A percentile compares a stretch with the other conserved stretches of the same genome.
phyloP scores from a whole-genome alignment of 2,329 filamentous ascomycete species.

The Verticillium nubilum region DNA sequence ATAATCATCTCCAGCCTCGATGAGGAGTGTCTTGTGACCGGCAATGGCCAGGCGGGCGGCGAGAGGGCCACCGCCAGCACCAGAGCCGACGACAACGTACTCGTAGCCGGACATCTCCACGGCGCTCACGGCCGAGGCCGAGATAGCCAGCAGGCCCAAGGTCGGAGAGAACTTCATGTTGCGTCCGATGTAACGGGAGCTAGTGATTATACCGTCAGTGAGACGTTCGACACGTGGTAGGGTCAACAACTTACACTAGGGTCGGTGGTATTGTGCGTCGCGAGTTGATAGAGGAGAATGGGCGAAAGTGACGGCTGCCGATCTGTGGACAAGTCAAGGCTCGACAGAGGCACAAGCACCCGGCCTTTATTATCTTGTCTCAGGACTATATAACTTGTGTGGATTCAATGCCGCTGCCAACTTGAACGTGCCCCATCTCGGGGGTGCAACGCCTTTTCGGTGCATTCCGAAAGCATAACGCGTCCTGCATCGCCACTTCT shows the following conservation, averaged over 20 bases:
- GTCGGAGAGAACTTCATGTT: slow-evolving; percentile 7
- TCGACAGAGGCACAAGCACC: not conserved
- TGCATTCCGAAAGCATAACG: not conserved
- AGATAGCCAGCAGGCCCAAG: slow-evolving; percentile 14
- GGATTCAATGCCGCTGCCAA: not conserved
- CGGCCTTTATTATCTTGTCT: not conserved
- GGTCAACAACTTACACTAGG: not conserved
- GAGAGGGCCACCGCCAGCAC: slow-evolving; percentile 53
- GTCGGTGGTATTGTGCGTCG: not conserved
- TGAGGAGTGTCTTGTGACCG: slow-evolving; percentile 54
- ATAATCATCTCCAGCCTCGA: slow-evolving; percentile 56
- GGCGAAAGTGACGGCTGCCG: not conserved
- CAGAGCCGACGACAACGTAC: slow-evolving; percentile 57
- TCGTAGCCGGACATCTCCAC: slow-evolving; percentile 41
- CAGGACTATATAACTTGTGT: not conserved
- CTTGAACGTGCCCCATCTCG: not conserved
- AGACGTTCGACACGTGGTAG: not conserved
- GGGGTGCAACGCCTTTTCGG: not conserved
- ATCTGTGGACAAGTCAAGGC: not conserved
- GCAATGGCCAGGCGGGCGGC: slow-evolving; percentile 54
- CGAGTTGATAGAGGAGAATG: not conserved
- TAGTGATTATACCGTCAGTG: not conserved
- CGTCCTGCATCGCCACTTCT: not conserved
- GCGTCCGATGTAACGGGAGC: not conserved
- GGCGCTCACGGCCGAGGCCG: slow-evolving; percentile 10